A percentile compares a stretch with the other conserved stretches of the same genome.
Evolutionary conservation across 2,329 filamentous ascomycete species (phyloP).

Genomic region (Beauveria rudraprayagi): DNA sequence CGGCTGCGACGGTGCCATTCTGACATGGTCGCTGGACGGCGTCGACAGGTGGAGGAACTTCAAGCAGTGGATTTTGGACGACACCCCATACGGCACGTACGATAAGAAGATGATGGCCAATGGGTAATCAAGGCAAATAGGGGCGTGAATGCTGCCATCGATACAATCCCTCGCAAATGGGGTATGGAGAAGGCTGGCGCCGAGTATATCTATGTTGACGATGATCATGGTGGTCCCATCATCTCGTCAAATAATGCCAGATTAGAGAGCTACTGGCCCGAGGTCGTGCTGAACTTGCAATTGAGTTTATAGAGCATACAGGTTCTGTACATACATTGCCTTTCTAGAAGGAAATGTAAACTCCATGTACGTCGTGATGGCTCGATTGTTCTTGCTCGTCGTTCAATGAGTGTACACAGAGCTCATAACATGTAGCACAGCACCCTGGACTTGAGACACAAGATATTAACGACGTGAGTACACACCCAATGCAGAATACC

Average conservation of each 20-base stretch:
- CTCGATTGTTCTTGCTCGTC: too few relatives aligned
- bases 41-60: constrained; percentile 20
- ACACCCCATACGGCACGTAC: constrained; percentile 16
- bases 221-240: constrained; percentile 19
- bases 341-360: too few relatives aligned
- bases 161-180: constrained; percentile 18
- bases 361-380: too few relatives aligned
- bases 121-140: constrained; percentile 20
- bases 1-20: constrained; percentile 19
- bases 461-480: neutral
- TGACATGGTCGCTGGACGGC: constrained; percentile 18
- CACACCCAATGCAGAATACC: neutral
- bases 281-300: neutral
- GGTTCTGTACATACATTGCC: neutral
- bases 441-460: neutral
- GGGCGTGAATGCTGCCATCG: constrained; percentile 15
- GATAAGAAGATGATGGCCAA: constrained; percentile 11
- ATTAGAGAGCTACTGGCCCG: constrained; percentile 20
- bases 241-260: constrained; percentile 16
- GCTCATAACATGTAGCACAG: neutral
- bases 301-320: too few relatives aligned
- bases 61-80: constrained; percentile 18
- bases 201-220: constrained; percentile 19
- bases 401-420: neutral
- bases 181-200: constrained; percentile 17